These are phyloP conservation scores for Boletus sp. DNA, from an alignment of 768 basidiomycete species.

Conservation along the genomic window DNA sequence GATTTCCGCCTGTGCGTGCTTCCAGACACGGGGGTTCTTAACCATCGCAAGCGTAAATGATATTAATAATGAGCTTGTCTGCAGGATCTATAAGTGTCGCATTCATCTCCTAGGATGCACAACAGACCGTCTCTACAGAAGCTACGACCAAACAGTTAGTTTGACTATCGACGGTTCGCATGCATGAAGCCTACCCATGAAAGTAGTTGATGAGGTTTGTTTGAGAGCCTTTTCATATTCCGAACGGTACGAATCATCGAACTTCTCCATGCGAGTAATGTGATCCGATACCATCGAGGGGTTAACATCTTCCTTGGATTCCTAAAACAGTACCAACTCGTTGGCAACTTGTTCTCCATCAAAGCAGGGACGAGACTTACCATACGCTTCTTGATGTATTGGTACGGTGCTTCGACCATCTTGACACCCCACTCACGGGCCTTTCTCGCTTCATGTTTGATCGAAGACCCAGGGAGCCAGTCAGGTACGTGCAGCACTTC, in stretches of 20 bases:
- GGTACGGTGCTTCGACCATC: slow-evolving; percentile 17
- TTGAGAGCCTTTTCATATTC: slow-evolving; percentile 19
- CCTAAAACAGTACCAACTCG: background rate
- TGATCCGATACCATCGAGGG: slow-evolving; percentile 16
- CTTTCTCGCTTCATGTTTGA: slow-evolving; percentile 12
- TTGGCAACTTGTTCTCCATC: background rate
- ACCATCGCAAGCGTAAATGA: slow-evolving; percentile 16
- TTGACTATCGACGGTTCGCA: background rate
- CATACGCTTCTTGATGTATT: slow-evolving; percentile 10
- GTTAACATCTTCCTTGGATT: slow-evolving; percentile 4
- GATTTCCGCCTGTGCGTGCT: slow-evolving; percentile 11
- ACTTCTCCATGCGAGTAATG: slow-evolving; percentile 8
- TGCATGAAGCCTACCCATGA: slow-evolving; percentile 8
- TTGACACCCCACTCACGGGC: slow-evolving; percentile 5
- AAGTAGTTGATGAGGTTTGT: slow-evolving; percentile 10
- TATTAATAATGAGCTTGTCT: background rate
- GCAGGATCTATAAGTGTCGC: background rate
- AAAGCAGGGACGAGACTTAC: background rate
- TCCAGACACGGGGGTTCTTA: slow-evolving; percentile 8
- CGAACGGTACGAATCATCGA: slow-evolving; percentile 1
- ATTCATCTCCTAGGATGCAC: background rate
- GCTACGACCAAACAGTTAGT: background rate
- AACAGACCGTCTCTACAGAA: slow-evolving; percentile 16
- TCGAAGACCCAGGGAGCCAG: slow-evolving; percentile 22
- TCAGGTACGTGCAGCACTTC: slow-evolving; percentile 28